Percentiles rank a stretch among this genome's conserved stretches.
Conservation (phyloP, 2,329 filamentous ascomycete genomes). For the Chaetomiaceae sp. region DNA sequence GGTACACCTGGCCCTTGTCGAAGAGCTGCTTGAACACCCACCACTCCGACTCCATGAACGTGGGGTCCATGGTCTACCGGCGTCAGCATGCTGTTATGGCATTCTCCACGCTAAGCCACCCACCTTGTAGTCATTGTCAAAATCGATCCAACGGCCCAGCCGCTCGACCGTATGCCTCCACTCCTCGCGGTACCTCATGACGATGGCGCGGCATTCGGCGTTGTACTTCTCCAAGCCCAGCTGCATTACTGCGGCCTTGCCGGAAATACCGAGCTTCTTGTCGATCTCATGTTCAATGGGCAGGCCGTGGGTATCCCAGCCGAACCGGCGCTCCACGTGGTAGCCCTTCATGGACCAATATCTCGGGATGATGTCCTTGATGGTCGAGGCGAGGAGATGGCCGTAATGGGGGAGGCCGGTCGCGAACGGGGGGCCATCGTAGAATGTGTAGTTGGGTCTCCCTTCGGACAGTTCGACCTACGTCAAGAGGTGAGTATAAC, state of each 20-base stretch:
- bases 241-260: conserved; percentile 79
- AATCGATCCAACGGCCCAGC: conserved; percentile 93
- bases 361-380: conserved; percentile 93
- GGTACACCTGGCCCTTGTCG: conserved; percentile 85
- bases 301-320: conserved; percentile 91
- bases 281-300: conserved; percentile 97
- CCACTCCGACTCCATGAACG: conserved; percentile 94
- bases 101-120: background rate
- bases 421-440: conserved; percentile 79
- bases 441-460: conserved; percentile 85
- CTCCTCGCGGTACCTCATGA: conserved; percentile 83
- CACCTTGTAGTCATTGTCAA: conserved; percentile 94
- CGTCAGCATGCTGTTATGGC: conserved; percentile 17
- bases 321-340: conserved; percentile 87
- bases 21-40: conserved; percentile 95
- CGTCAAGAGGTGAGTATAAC: conserved; percentile 1
- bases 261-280: conserved; percentile 83
- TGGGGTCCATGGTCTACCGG: conserved; percentile 78
- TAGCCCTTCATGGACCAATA: conserved; percentile 98
- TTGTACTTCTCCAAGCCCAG: conserved; percentile 89
- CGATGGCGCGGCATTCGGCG: conserved; percentile 83
- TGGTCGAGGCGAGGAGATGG: conserved; percentile 84
- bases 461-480: conserved; percentile 75
- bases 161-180: conserved; percentile 87
- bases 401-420: conserved; percentile 54